These are phyloP conservation scores for Ricinus communis DNA, from an alignment of 345 rosid genomes.

Conservation along the genomic window DNA sequence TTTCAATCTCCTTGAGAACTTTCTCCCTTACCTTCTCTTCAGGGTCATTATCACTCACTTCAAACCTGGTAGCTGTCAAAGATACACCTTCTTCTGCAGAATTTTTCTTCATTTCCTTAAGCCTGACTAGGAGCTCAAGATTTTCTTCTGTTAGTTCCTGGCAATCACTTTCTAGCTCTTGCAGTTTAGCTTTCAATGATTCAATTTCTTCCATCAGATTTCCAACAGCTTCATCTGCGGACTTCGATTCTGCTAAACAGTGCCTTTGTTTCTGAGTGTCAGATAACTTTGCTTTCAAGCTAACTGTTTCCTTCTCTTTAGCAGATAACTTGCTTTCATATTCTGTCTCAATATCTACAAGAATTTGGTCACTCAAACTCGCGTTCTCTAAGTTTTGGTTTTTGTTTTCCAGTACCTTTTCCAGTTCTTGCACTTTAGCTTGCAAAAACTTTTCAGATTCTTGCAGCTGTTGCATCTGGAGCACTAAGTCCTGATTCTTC, in stretches of 20 bases:
- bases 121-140: slow-evolving; percentile 44
- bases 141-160: slow-evolving; percentile 68
- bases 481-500: slow-evolving; percentile 28
- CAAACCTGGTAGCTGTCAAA: not conserved
- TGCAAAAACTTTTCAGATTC: slow-evolving; percentile 43
- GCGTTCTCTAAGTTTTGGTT: slow-evolving; percentile 1
- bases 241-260: slow-evolving; percentile 15
- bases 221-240: slow-evolving; percentile 7
- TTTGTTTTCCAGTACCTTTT: slow-evolving; percentile 31
- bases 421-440: slow-evolving; percentile 35
- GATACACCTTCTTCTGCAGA: slow-evolving; percentile 18
- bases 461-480: slow-evolving; percentile 30
- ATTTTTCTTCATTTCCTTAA: slow-evolving; percentile 35
- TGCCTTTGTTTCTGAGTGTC: slow-evolving; percentile 17
- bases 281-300: slow-evolving; percentile 35
- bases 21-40: slow-evolving; percentile 40
- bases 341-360: not conserved
- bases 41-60: slow-evolving; percentile 18
- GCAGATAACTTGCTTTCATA: too few relatives aligned
- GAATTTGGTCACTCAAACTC: slow-evolving; percentile 3
- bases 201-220: slow-evolving; percentile 40
- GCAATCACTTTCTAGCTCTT: slow-evolving; percentile 57
- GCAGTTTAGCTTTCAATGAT: slow-evolving; percentile 41
- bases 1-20: slow-evolving; percentile 30
- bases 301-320: not conserved